Evolutionary conservation across 2,329 filamentous ascomycete genomes (phyloP).

Genomic region (Aureobasidium sp.): DNA sequence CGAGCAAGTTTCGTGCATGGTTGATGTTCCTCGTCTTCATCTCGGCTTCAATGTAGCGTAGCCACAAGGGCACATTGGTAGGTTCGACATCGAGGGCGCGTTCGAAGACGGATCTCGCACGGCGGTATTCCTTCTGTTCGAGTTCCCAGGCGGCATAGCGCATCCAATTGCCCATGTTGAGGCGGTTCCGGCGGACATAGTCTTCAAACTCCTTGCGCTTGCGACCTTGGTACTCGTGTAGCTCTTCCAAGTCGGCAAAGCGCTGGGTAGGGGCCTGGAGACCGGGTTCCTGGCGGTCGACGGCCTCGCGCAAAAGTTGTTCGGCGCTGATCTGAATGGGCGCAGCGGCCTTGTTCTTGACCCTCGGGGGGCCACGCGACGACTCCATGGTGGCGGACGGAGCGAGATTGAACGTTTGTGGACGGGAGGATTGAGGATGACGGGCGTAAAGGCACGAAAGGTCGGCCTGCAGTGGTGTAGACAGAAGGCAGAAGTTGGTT

Average conservation of each 20-base stretch:
- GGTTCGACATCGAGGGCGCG: constrained; percentile 85
- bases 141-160: constrained; percentile 96
- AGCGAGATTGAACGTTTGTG: background rate
- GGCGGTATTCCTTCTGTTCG: constrained; percentile 92
- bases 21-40: constrained; percentile 96
- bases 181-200: constrained; percentile 87
- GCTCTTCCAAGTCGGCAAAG: constrained; percentile 92
- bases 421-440: background rate
- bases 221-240: constrained; percentile 93
- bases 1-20: constrained; percentile 87
- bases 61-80: constrained; percentile 80
- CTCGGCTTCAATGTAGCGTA: constrained; percentile 89
- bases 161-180: constrained; percentile 99
- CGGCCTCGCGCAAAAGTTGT: constrained; percentile 92
- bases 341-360: constrained; percentile 97
- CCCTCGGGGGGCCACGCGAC: constrained; percentile 81
- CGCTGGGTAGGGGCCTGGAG: constrained; percentile 87
- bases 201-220: constrained; percentile 97
- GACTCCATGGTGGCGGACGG: constrained; percentile 63
- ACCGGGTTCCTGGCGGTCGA: constrained; percentile 85
- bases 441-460: background rate
- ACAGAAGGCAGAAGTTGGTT: background rate
- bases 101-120: constrained; percentile 89
- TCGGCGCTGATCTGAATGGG: constrained; percentile 81
- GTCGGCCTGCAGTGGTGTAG: background rate